These are phyloP conservation scores for Mycena capillaripes DNA, from an alignment of 768 basidiomycete species.

Conservation along the genomic window DNA sequence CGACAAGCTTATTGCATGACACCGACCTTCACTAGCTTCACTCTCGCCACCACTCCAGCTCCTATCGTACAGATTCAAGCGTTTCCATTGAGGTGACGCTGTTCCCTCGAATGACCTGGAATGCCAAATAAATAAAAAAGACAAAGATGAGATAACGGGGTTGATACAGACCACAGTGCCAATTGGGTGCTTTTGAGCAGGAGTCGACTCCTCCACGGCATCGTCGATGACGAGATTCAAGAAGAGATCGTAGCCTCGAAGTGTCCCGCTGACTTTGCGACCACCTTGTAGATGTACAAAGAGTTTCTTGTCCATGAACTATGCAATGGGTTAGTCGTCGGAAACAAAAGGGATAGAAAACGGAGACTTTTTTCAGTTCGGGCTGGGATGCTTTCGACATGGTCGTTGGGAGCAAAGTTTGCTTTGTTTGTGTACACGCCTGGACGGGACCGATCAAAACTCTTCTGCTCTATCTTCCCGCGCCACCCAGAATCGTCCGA, in stretches of 20 bases:
- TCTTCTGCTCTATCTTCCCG: background rate
- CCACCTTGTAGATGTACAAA: constrained; percentile 96
- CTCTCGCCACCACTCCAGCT: background rate
- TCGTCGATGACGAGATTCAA: constrained; percentile 98
- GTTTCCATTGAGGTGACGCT: constrained; percentile 39
- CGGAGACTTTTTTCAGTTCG: constrained; percentile 99
- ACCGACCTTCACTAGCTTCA: constrained; percentile 29
- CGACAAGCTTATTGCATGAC: constrained; percentile 16
- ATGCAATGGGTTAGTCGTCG: constrained; percentile 16
- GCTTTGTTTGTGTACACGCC: constrained; percentile 13
- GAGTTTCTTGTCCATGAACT: constrained; percentile 99
- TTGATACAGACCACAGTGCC: constrained; percentile 86
- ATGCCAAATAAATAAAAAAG: background rate
- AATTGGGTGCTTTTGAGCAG: constrained; percentile 90
- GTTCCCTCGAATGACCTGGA: constrained; percentile 36
- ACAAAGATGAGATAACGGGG: background rate
- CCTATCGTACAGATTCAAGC: constrained; percentile 36
- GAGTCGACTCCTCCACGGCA: constrained; percentile 90
- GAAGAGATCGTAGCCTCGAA: constrained; percentile 99
- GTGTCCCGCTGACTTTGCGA: constrained; percentile 93
- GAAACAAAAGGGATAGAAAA: background rate
- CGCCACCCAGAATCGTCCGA: background rate
- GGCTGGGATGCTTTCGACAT: constrained; percentile 98
- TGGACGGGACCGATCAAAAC: background rate
- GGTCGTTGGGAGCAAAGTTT: constrained; percentile 37